A percentile compares a stretch with the other conserved stretches of the same genome.
These are phyloP conservation scores for Chlorociboria aeruginascens DNA, from an alignment of 495 filamentous ascomycete genomes.

Conservation along the genomic window DNA sequence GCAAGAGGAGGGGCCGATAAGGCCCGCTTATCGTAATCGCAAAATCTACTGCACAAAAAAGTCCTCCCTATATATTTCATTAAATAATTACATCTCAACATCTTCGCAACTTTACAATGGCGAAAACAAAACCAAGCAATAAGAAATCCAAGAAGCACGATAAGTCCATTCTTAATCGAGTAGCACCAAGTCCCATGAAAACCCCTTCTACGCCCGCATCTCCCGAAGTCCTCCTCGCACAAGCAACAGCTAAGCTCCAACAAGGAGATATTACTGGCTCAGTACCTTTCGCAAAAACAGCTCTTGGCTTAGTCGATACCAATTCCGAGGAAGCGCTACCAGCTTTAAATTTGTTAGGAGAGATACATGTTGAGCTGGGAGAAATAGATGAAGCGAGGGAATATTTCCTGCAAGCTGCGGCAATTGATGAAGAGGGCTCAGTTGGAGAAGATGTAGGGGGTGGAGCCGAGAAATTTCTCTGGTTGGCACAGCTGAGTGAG, in stretches of 20 bases:
- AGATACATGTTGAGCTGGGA: constrained; percentile 77
- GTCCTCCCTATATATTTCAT: neutral
- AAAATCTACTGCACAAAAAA: neutral
- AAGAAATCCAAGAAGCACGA: constrained; percentile 23
- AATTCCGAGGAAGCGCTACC: constrained; percentile 33
- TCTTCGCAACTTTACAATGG: constrained; percentile 10
- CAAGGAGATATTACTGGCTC: constrained; percentile 60
- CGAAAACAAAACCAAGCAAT: constrained; percentile 21
- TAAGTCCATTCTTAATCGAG: constrained; percentile 20
- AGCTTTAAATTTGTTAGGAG: constrained; percentile 66
- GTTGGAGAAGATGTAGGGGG: constrained; percentile 35
- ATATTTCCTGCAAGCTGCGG: constrained; percentile 57
- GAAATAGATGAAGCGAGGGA: constrained; percentile 57
- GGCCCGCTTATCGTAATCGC: too few relatives aligned
- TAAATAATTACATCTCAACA: neutral
- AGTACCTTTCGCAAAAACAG: constrained; percentile 48
- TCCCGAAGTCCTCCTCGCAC: constrained; percentile 43
- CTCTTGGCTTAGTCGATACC: constrained; percentile 36
- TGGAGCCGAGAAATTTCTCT: constrained; percentile 90
- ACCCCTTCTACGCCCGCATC: constrained; percentile 25
- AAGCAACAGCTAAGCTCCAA: constrained; percentile 58
- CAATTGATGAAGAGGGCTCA: constrained; percentile 62
- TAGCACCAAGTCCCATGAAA: constrained; percentile 11
- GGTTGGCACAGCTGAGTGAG: constrained; percentile 86
- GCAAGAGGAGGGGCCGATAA: neutral